Base-by-base conservation (phyloP, 2,329 filamentous ascomycete species). In the Seiridium unicorne region DNA sequence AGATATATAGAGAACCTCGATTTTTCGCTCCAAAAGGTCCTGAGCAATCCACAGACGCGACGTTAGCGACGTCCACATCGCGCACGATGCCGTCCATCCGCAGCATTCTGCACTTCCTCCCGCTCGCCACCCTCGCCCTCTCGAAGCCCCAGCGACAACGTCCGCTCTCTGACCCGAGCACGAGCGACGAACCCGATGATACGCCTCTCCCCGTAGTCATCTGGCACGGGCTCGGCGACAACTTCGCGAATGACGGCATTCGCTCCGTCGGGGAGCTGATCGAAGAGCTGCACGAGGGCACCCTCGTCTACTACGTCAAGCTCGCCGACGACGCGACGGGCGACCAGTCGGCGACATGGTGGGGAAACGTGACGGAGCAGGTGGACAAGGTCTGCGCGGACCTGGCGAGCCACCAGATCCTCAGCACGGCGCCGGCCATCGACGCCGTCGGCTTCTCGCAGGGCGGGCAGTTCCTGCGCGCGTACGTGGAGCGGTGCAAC, bases 371-470 rank as follows among this genome's bases (percentile, higher is more conserved):
- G 4, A 93, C 90, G 2, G 80, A 83, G 55, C 94, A 98, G 76
- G 74, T 98, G 61, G 83, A 83, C 44, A 73, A 82, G 63, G 92
- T 96, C 55, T 98, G 95, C 83, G 80, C 78, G n/a, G 87, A 89
- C 68, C 84, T 98, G 47, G 84, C 89, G 61, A 72, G 82, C 0
- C 86, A 97, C 72, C 89, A 89, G 1, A 91, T 96, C 73, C 85
- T 97, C 13, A 89, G 89, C 60, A 91, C 89, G 5, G 91, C 91
- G 0, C 90, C 91, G 0, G 92, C 89, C 64, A 83, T 97, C 71
- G 95, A 98, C 76, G 94, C 93, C 40, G 79, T 99, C 42, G 95
- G 95, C 35, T 97, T 99, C 80, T 95, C 91, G 11, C 95, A 99
- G 76, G 95, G 95, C 64, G 95, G 95, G 1, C 92, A 97, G 74